Conservation (phyloP, 2,329 filamentous ascomycete genomes). For the Aspergillus amoenus region DNA sequence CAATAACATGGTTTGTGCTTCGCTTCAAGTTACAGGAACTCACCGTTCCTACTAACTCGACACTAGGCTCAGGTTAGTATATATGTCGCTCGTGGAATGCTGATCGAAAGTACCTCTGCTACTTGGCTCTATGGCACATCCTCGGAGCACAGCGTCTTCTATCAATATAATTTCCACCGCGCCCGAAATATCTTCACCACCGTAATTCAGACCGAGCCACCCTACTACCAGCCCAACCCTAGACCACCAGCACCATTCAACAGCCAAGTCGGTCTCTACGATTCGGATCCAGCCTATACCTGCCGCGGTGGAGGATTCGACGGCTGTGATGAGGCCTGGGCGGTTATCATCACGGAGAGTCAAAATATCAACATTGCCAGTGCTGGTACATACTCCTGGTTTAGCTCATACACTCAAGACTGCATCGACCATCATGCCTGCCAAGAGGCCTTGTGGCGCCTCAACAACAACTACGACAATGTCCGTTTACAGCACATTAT, state of each 20-base stretch:
- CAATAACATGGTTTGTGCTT: slow-evolving; percentile 6
- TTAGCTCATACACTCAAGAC: slow-evolving; percentile 10
- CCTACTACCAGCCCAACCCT: slow-evolving; percentile 8
- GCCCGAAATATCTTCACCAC: slow-evolving; percentile 10
- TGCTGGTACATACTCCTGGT: slow-evolving; percentile 10
- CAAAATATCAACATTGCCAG: slow-evolving; percentile 6
- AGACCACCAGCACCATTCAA: slow-evolving; percentile 4
- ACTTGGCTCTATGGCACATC: slow-evolving; percentile 10
- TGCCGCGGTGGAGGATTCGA: neutral
- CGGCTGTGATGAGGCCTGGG: slow-evolving; percentile 9
- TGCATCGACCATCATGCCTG: slow-evolving; percentile 7
- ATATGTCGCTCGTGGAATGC: slow-evolving; percentile 6
- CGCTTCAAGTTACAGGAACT: neutral
- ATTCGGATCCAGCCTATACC: slow-evolving; percentile 1
- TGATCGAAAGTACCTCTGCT: slow-evolving; percentile 4
- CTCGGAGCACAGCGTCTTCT: slow-evolving; percentile 9
- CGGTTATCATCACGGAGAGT: slow-evolving; percentile 3
- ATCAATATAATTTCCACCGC: slow-evolving; percentile 9
- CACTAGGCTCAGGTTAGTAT: neutral
- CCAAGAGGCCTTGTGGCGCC: slow-evolving; percentile 2
- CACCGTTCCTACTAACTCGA: neutral
- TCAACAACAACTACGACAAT: slow-evolving; percentile 5
- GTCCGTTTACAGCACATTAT: slow-evolving; percentile 8
- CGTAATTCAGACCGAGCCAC: slow-evolving; percentile 5
- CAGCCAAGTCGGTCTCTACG: neutral